Evolutionary conservation across 2,329 filamentous ascomycete genomes (phyloP).

Genomic region (Trichophaea hybrida): DNA sequence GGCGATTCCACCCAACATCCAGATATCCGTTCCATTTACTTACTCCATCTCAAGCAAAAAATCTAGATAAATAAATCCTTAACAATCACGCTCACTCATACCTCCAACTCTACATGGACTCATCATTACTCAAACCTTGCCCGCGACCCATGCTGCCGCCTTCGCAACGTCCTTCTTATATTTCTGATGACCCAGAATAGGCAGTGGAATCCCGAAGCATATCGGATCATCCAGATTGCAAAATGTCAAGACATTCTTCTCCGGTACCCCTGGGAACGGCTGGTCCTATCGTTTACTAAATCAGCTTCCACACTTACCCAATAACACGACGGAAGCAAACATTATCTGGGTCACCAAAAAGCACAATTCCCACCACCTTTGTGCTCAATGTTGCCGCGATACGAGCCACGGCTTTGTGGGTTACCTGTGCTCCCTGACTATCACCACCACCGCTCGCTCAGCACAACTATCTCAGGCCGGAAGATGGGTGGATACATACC

Average conservation of each 20-base stretch:
- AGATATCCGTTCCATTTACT: no score
- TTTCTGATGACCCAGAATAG: conserved; percentile 25
- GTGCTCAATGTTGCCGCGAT: conserved; percentile 29
- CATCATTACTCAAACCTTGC: background rate
- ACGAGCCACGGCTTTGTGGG: conserved; percentile 35
- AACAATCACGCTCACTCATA: no score
- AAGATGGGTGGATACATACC: background rate
- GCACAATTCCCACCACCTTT: conserved; percentile 9
- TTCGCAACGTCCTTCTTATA: conserved; percentile 10
- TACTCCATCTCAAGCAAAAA: no score
- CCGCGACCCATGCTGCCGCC: conserved; percentile 9
- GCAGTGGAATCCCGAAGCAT: conserved; percentile 9
- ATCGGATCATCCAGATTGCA: conserved; percentile 27
- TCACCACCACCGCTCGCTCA: background rate
- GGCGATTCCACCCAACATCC: no score
- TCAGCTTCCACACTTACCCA: no score
- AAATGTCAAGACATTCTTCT: conserved; percentile 19
- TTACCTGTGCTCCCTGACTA: conserved; percentile 33
- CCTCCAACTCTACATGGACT: no score
- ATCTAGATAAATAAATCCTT: no score
- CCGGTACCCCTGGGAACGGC: conserved; percentile 13
- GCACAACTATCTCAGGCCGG: no score
- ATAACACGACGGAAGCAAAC: background rate
- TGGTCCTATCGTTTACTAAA: conserved; percentile 3
- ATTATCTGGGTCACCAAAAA: conserved; percentile 19